These are phyloP conservation scores for Penicillium psychrosexuale DNA, from an alignment of 2,329 filamentous ascomycete genomes.

Conservation along the genomic window DNA sequence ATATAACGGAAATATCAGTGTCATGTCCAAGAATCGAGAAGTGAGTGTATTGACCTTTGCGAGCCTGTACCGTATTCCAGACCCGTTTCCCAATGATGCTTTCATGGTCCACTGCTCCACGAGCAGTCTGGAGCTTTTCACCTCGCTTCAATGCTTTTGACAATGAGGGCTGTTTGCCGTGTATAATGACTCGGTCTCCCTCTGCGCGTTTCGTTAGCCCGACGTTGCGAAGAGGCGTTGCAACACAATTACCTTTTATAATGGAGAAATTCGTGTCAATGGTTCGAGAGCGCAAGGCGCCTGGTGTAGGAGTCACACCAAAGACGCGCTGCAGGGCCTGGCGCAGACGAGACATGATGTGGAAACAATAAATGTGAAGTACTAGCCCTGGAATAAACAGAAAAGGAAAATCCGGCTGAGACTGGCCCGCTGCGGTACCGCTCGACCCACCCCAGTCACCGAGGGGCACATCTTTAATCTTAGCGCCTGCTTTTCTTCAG, in stretches of 20 bases:
- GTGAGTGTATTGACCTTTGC: constrained; percentile 40
- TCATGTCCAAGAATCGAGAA: background rate
- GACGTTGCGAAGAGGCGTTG: background rate
- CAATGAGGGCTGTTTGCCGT: constrained; percentile 40
- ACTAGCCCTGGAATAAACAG: background rate
- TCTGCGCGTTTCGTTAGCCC: constrained; percentile 30
- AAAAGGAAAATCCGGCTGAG: constrained; percentile 13
- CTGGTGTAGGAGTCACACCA: constrained; percentile 23
- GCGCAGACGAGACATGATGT: constrained; percentile 36
- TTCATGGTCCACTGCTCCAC: constrained; percentile 42
- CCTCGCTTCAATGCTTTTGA: constrained; percentile 42
- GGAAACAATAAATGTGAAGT: background rate
- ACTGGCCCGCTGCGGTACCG: constrained; percentile 8
- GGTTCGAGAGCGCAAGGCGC: constrained; percentile 24
- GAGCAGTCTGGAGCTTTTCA: constrained; percentile 35
- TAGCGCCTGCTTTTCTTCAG: background rate
- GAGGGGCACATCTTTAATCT: constrained; percentile 8
- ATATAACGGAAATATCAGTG: constrained; percentile 1
- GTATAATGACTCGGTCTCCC: constrained; percentile 44
- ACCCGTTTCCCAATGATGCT: constrained; percentile 63
- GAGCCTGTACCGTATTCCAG: constrained; percentile 58
- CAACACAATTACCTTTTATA: constrained; percentile 33
- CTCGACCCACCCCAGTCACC: constrained; percentile 14
- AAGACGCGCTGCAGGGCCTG: constrained; percentile 32
- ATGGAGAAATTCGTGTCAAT: constrained; percentile 40